These are phyloP conservation scores for Raffaelea ambrosiae DNA, from an alignment of 2,329 filamentous ascomycete species.

Conservation along the genomic window DNA sequence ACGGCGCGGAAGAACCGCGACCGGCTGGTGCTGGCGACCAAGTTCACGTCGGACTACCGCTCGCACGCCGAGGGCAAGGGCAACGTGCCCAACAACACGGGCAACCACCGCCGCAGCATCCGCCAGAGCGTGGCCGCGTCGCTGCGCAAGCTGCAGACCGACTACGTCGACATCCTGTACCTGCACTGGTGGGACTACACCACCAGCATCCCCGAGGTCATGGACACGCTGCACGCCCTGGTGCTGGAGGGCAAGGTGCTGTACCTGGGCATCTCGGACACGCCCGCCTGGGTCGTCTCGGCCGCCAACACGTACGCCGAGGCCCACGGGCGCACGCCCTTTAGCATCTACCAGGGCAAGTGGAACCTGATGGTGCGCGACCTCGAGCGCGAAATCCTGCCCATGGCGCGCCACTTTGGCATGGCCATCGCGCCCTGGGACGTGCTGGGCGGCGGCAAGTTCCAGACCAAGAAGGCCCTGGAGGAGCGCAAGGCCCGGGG, in stretches of 20 bases:
- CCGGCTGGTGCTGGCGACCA: constrained; percentile 45
- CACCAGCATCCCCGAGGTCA: constrained; percentile 31
- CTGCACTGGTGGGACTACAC: constrained; percentile 36
- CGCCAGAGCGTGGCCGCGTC: constrained; percentile 32
- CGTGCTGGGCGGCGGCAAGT: constrained; percentile 43
- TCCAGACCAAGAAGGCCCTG: constrained; percentile 31
- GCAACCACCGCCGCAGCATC: constrained; percentile 33
- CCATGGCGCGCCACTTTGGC: constrained; percentile 30
- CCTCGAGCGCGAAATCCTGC: constrained; percentile 32
- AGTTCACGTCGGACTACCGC: constrained; percentile 42
- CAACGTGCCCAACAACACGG: constrained; percentile 29
- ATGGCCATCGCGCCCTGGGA: constrained; percentile 54
- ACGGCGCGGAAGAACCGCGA: constrained; percentile 38
- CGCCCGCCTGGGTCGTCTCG: constrained; percentile 30
- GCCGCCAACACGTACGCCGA: constrained; percentile 29
- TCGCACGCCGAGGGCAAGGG: constrained; percentile 26
- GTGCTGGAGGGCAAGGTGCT: constrained; percentile 32
- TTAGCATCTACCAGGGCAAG: constrained; percentile 30
- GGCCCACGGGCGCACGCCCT: constrained; percentile 25
- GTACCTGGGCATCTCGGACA: constrained; percentile 31
- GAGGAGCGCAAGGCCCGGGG: constrained; percentile 19
- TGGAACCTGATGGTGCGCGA: constrained; percentile 24
- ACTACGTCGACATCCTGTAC: constrained; percentile 36
- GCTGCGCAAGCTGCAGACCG: constrained; percentile 34
- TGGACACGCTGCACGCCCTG: constrained; percentile 31